Evolutionary conservation across 129 eudicot genomes (phyloP).

Genomic region (Chrysanthemum seticuspe): DNA sequence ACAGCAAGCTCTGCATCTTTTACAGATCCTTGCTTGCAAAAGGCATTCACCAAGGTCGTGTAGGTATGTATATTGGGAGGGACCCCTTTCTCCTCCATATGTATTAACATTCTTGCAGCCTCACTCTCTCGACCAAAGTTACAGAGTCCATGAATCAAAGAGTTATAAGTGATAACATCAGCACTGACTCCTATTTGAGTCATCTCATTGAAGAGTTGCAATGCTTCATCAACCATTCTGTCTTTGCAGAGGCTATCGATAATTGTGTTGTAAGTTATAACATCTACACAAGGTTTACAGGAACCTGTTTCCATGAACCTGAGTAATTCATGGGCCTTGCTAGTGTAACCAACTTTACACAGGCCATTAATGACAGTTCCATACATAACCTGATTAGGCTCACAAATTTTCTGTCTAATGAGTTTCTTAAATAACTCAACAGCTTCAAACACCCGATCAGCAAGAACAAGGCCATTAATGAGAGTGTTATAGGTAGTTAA

Average conservation of each 20-base stretch:
- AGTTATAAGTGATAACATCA: constrained; percentile 34
- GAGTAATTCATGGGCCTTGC: constrained; percentile 31
- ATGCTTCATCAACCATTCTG: constrained; percentile 31
- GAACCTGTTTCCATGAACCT: constrained; percentile 28
- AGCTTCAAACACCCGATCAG: constrained; percentile 27
- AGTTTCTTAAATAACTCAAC: constrained; percentile 30
- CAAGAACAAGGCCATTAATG: constrained; percentile 31
- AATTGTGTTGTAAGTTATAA: constrained; percentile 21
- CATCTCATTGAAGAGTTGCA: constrained; percentile 30
- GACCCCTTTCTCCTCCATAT: constrained; percentile 26
- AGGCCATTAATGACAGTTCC: constrained; percentile 38
- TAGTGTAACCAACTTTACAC: constrained; percentile 24
- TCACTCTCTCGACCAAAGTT: constrained; percentile 22
- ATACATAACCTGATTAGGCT: constrained; percentile 31
- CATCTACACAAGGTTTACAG: constrained; percentile 19
- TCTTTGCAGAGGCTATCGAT: constrained; percentile 37
- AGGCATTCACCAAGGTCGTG: constrained; percentile 24
- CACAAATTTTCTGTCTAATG: constrained; percentile 12
- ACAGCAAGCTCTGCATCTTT: constrained; percentile 21
- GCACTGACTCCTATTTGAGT: constrained; percentile 33
- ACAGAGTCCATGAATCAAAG: constrained; percentile 39
- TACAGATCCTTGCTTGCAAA: constrained; percentile 25
- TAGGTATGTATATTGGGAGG: constrained; percentile 6
- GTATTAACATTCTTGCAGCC: constrained; percentile 19
- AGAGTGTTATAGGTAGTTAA: constrained; percentile 29